These are phyloP conservation scores for Fonticula alba DNA, from an alignment of 78 protist genomes.

Conservation along the genomic window DNA sequence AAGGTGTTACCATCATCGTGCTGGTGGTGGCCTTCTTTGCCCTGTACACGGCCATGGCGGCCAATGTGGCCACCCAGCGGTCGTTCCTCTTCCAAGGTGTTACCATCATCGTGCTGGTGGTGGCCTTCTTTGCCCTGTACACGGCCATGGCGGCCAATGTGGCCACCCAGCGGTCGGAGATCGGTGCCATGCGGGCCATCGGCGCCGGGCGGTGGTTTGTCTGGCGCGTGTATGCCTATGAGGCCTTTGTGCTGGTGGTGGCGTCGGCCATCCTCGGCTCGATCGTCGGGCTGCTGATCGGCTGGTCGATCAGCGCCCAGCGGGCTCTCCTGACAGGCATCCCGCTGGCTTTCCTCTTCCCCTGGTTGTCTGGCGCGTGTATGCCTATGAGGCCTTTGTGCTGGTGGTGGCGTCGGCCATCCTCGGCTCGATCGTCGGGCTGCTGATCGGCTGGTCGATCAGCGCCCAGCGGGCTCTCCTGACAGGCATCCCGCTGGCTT, in stretches of 20 bases:
- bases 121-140: constrained; percentile 62
- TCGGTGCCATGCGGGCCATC: constrained; percentile 49
- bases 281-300: constrained; percentile 3
- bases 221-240: constrained; percentile 54
- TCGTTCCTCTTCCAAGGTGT: no score
- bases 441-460: constrained; percentile 34
- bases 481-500: constrained; percentile 59
- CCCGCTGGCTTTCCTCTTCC: constrained; percentile 60
- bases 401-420: constrained; percentile 60
- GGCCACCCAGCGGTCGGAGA: constrained; percentile 66
- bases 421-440: constrained; percentile 62
- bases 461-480: constrained; percentile 45
- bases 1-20: constrained; percentile 52
- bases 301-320: constrained; percentile 40
- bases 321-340: constrained; percentile 50
- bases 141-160: constrained; percentile 62
- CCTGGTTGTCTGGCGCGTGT: constrained; percentile 43
- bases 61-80: constrained; percentile 67
- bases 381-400: constrained; percentile 68
- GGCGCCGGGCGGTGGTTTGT: constrained; percentile 1
- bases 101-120: constrained; percentile 51
- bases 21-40: constrained; percentile 66
- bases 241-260: constrained; percentile 64
- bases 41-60: constrained; percentile 43
- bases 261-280: constrained; percentile 68